Evolutionary conservation across 768 basidiomycete species (phyloP).

Genomic region (Psilocybe sp.): DNA sequence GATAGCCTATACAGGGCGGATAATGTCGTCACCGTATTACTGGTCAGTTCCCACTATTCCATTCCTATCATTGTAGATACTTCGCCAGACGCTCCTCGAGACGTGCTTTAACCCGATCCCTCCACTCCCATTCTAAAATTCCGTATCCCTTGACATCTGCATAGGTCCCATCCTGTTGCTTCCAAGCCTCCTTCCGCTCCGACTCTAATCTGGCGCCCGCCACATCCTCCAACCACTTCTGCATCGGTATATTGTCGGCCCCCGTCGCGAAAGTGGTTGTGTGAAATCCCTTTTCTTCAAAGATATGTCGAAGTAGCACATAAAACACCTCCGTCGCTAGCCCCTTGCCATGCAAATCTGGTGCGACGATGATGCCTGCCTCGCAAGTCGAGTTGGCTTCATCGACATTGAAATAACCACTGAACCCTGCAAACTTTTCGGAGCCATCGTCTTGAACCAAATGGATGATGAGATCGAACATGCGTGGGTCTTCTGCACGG

Average conservation of each 20-base stretch:
- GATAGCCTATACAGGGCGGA: too few relatives aligned
- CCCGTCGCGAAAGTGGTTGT: constrained; percentile 40
- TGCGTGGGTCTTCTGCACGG: constrained; percentile 27
- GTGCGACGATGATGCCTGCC: constrained; percentile 36
- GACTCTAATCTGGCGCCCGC: constrained; percentile 37
- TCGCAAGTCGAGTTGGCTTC: constrained; percentile 33
- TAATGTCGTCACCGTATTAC: too few relatives aligned
- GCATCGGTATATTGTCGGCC: constrained; percentile 41
- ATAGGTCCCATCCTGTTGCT: constrained; percentile 29
- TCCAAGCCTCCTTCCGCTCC: constrained; percentile 38
- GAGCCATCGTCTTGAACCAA: constrained; percentile 22
- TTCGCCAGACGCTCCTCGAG: constrained; percentile 26
- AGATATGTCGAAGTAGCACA: constrained; percentile 33
- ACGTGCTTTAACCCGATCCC: constrained; percentile 25
- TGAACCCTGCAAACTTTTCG: constrained; percentile 31
- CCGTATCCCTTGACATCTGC: constrained; percentile 39
- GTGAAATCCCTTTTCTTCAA: constrained; percentile 40
- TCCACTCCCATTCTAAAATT: constrained; percentile 43
- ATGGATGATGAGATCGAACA: constrained; percentile 37
- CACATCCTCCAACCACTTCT: constrained; percentile 41
- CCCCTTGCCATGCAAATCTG: constrained; percentile 33
- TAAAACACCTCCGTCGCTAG: constrained; percentile 45
- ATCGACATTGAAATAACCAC: constrained; percentile 38
- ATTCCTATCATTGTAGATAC: neutral
- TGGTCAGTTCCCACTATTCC: too few relatives aligned